phyloP scores from a whole-genome alignment of 441 rosid species.

The Adansonia rubrostipa region DNA sequence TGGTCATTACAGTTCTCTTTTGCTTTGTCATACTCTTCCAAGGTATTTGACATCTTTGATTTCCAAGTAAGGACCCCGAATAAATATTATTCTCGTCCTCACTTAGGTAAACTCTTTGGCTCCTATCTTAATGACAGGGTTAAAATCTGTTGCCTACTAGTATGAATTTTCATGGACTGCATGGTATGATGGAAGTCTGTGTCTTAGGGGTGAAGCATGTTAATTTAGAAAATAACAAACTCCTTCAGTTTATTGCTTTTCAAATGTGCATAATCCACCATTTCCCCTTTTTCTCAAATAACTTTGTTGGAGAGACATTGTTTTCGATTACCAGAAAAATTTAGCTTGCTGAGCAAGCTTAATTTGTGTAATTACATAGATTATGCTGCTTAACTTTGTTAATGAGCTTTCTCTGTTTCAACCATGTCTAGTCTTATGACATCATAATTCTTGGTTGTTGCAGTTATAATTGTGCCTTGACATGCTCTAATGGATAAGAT shows the following conservation, averaged over 20 bases:
- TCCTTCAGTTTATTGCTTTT: neutral
- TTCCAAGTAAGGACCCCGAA: neutral
- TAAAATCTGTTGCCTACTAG: neutral
- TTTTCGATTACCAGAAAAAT: neutral
- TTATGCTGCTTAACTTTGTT: neutral
- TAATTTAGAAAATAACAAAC: neutral
- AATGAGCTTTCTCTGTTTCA: neutral
- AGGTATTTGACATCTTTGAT: constrained; percentile 47
- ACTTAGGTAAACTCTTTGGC: neutral
- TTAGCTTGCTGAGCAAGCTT: neutral
- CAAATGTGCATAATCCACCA: neutral
- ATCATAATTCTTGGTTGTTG: neutral
- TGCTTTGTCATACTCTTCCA: constrained; percentile 69
- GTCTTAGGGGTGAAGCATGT: neutral
- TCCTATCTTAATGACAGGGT: neutral
- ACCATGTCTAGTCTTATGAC: neutral
- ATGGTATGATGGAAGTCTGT: neutral
- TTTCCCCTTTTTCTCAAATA: neutral
- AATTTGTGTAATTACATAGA: neutral
- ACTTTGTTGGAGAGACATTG: neutral
- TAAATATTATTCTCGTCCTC: neutral
- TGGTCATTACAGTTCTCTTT: constrained; percentile 75
- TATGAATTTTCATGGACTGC: constrained; percentile 12
- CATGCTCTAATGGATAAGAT: neutral
- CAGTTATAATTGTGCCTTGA: neutral